phyloP scores from a whole-genome alignment of 192 early-diverging fungal genomes.

The Diversispora eburnea region DNA sequence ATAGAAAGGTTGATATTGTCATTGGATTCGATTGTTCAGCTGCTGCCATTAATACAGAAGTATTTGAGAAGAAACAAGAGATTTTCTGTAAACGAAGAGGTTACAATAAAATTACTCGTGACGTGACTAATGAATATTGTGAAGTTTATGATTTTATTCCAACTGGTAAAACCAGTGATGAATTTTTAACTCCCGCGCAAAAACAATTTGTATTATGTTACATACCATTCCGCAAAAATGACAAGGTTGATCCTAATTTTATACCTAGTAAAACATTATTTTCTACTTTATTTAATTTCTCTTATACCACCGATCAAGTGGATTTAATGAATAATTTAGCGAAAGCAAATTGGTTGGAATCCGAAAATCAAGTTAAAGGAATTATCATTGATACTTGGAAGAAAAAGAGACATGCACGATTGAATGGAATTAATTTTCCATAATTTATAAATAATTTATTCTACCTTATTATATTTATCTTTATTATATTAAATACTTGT shows the following conservation, averaged over 20 bases:
- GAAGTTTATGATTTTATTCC: conserved; percentile 25
- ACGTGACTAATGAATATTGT: conserved; percentile 9
- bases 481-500: no score
- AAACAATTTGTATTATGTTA: conserved; percentile 55
- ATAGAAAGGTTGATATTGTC: conserved; percentile 68
- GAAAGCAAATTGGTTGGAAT: conserved; percentile 42
- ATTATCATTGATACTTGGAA: conserved; percentile 39
- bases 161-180: neutral
- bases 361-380: conserved; percentile 32
- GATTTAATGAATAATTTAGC: conserved; percentile 55
- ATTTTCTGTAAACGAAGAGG: conserved; percentile 9
- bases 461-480: no score
- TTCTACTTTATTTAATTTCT: conserved; percentile 67
- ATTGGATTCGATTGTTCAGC: conserved; percentile 58
- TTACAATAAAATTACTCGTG: neutral
- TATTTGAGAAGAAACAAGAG: conserved; percentile 17
- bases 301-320: conserved; percentile 63
- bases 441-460: no score
- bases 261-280: conserved; percentile 63
- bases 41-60: neutral
- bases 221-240: conserved; percentile 62
- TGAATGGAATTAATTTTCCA: no score
- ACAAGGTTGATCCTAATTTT: conserved; percentile 52
- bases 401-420: conserved; percentile 32
- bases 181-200: conserved; percentile 11